Percentiles rank a stretch among this genome's conserved stretches.
Conservation (phyloP, 2,329 filamentous ascomycete species). For the Escovopsis weberi region DNA sequence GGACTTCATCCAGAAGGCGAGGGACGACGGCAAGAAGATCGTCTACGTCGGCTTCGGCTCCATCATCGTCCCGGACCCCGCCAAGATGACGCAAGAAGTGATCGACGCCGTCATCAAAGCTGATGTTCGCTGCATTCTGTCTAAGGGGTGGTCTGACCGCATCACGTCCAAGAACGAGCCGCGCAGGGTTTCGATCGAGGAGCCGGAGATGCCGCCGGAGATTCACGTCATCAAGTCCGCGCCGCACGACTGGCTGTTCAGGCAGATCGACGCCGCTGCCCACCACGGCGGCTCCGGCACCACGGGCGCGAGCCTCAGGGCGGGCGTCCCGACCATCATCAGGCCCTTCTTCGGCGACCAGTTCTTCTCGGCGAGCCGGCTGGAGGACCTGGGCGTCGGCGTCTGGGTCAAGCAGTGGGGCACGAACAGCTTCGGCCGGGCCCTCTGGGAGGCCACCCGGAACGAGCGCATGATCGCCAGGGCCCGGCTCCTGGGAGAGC, state of each 20-base stretch:
- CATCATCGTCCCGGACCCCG: constrained; percentile 83
- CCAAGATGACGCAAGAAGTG: constrained; percentile 80
- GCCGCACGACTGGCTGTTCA: constrained; percentile 94
- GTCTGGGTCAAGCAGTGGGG: constrained; percentile 83
- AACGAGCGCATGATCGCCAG: constrained; percentile 85
- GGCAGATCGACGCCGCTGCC: constrained; percentile 81
- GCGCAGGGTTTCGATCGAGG: constrained; percentile 33
- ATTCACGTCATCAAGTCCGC: constrained; percentile 82
- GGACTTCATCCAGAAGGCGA: constrained; percentile 72
- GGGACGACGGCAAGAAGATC: constrained; percentile 71
- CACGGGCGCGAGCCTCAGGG: constrained; percentile 80
- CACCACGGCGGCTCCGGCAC: constrained; percentile 94
- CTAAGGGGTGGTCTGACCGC: constrained; percentile 94
- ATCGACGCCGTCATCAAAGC: constrained; percentile 82
- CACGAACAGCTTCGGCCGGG: constrained; percentile 68
- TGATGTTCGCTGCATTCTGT: constrained; percentile 86
- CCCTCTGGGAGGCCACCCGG: constrained; percentile 82
- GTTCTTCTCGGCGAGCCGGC: constrained; percentile 81
- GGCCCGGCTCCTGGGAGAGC: constrained; percentile 66
- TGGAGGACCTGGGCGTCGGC: constrained; percentile 88
- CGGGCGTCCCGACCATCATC: constrained; percentile 85
- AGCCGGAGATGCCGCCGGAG: constrained; percentile 56
- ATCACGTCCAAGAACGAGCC: constrained; percentile 32
- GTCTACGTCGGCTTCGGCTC: constrained; percentile 97
- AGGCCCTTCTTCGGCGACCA: constrained; percentile 97